Conservation (phyloP, 2,329 filamentous ascomycete genomes). For the Stromatinia cepivora region DNA sequence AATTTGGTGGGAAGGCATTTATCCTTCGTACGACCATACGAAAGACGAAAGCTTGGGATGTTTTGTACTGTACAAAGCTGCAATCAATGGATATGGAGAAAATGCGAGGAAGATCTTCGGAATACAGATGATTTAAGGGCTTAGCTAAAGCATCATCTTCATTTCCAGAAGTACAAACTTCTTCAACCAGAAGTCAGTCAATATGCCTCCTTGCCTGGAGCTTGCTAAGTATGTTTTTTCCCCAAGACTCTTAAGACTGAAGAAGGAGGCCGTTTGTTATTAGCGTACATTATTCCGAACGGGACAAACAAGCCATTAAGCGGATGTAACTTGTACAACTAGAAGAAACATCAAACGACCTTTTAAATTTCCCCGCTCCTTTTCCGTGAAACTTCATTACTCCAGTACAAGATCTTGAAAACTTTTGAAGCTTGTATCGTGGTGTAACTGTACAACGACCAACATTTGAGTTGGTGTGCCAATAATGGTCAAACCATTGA, state of each 20-base stretch:
- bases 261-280: background rate
- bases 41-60: slow-evolving; percentile 1
- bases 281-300: background rate
- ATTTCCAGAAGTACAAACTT: background rate
- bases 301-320: slow-evolving; percentile 8
- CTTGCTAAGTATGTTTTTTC: no score
- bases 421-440: background rate
- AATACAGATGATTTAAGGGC: background rate
- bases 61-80: background rate
- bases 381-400: background rate
- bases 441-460: background rate
- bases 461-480: background rate
- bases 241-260: background rate
- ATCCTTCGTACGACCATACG: background rate
- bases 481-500: background rate
- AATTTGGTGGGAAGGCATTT: background rate
- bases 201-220: no score
- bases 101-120: background rate
- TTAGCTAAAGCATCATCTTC: background rate
- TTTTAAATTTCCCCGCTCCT: background rate
- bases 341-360: slow-evolving; percentile 6
- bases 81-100: background rate
- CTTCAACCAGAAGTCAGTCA: no score
- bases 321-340: slow-evolving; percentile 5
- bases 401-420: background rate